A percentile compares a stretch with the other conserved stretches of the same genome.
phyloP scores from a whole-genome alignment of 2,329 filamentous ascomycete genomes.

The Penicillium sp. region DNA sequence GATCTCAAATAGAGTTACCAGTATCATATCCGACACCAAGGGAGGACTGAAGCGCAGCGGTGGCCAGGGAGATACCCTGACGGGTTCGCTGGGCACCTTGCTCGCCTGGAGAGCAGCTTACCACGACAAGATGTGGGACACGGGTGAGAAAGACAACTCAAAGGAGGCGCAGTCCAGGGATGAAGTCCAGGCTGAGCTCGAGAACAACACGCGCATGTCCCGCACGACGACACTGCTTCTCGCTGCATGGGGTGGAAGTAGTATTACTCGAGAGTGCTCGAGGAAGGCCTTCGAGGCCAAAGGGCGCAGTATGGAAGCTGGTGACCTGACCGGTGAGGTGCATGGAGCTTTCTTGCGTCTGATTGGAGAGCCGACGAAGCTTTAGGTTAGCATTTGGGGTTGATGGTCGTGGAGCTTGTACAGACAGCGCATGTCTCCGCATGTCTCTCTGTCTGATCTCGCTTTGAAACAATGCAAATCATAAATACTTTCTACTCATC shows the following conservation, averaged over 20 bases:
- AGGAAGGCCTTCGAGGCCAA: conserved; percentile 78
- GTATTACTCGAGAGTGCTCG: conserved; percentile 86
- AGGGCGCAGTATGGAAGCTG: conserved; percentile 84
- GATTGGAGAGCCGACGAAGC: conserved; percentile 61
- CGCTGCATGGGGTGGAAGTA: conserved; percentile 79
- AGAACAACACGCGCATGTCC: conserved; percentile 53
- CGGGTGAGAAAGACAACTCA: conserved; percentile 30
- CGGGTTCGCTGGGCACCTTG: conserved; percentile 81
- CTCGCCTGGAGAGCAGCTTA: conserved; percentile 86
- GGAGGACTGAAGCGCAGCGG: conserved; percentile 87
- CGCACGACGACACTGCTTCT: conserved; percentile 60
- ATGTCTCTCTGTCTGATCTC: not conserved
- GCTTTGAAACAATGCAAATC: not conserved
- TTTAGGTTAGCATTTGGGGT: conserved; percentile 19
- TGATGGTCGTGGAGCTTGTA: not conserved
- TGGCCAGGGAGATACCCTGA: conserved; percentile 92
- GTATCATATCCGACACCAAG: conserved; percentile 68
- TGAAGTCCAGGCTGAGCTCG: conserved; percentile 39
- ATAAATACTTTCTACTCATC: not conserved
- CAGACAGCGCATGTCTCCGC: not conserved
- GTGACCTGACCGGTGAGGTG: conserved; percentile 87
- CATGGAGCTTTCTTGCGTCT: conserved; percentile 73
- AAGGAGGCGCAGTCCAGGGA: conserved; percentile 35
- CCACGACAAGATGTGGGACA: conserved; percentile 71
- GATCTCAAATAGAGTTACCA: conserved; percentile 72